These are phyloP conservation scores for Puccinia novopanici DNA, from an alignment of 1,284 basidiomycete species.

Conservation along the genomic window DNA sequence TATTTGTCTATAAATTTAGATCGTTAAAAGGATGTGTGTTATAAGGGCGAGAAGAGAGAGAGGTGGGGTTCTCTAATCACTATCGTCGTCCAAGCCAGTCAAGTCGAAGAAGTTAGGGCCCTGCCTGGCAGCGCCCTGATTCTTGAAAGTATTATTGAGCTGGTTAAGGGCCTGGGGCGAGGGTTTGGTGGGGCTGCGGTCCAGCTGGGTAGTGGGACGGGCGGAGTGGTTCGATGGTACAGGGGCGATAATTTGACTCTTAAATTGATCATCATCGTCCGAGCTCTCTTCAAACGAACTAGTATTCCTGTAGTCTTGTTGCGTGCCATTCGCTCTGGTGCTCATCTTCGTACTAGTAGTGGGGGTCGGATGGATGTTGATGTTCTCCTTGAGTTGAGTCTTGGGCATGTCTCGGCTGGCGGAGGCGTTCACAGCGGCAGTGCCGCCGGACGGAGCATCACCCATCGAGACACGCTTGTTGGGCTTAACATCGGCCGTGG, in stretches of 20 bases:
- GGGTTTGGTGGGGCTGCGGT: not conserved
- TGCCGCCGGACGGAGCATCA: not conserved
- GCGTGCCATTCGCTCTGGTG: not conserved
- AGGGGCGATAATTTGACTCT: not conserved
- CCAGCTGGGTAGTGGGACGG: not conserved
- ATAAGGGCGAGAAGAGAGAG: not conserved
- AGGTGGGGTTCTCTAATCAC: not conserved
- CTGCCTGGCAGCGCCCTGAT: not conserved
- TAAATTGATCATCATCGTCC: constrained; percentile 1
- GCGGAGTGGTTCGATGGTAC: not conserved
- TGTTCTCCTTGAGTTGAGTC: not conserved
- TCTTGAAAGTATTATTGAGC: not conserved
- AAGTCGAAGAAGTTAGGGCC: constrained; percentile 10
- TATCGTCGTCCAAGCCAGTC: not conserved
- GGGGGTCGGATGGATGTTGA: not conserved
- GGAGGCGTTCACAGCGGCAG: not conserved
- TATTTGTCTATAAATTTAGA: not conserved
- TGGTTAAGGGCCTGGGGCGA: not conserved
- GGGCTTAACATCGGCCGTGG: not conserved
- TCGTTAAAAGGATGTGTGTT: not conserved
- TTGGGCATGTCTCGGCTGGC: not conserved
- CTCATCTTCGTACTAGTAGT: not conserved
- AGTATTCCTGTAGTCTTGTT: not conserved
- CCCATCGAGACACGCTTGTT: not conserved
- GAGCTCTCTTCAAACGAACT: not conserved